These are phyloP conservation scores for Cajanus cajan DNA, from an alignment of 306 rosid species.

Conservation along the genomic window DNA sequence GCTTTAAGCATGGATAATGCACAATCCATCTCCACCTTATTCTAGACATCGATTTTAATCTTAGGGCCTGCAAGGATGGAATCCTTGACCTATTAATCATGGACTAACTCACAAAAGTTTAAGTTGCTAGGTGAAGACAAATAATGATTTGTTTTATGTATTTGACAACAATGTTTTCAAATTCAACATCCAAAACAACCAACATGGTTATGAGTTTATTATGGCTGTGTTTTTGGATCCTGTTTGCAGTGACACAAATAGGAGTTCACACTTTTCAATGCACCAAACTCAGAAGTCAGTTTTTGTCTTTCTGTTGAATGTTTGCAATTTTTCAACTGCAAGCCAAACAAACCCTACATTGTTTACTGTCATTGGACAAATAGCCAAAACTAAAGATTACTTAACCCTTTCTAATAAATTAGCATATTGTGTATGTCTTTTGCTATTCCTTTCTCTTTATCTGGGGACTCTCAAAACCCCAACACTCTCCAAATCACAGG, in stretches of 20 bases:
- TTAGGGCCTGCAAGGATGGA: background rate
- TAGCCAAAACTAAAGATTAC: background rate
- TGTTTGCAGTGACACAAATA: too few species aligned
- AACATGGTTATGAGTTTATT: background rate
- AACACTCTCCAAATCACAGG: background rate
- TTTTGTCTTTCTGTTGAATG: too few species aligned
- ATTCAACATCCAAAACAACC: background rate
- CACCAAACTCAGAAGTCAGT: too few species aligned
- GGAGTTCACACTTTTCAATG: too few species aligned
- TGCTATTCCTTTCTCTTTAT: too few species aligned
- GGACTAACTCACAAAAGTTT: background rate
- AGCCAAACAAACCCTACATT: background rate
- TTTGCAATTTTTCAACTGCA: too few species aligned
- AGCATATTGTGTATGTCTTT: background rate
- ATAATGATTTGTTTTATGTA: background rate
- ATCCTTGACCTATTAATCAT: background rate
- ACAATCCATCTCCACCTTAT: background rate
- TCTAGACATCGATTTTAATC: background rate
- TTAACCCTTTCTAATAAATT: background rate
- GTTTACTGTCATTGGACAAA: too few species aligned
- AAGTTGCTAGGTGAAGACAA: background rate
- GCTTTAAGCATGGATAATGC: background rate
- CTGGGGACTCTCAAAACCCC: background rate
- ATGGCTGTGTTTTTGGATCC: too few species aligned
- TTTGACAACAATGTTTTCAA: background rate